These are phyloP conservation scores for Dactylellina drechsleri DNA, from an alignment of 2,329 filamentous ascomycete genomes.

Conservation along the genomic window DNA sequence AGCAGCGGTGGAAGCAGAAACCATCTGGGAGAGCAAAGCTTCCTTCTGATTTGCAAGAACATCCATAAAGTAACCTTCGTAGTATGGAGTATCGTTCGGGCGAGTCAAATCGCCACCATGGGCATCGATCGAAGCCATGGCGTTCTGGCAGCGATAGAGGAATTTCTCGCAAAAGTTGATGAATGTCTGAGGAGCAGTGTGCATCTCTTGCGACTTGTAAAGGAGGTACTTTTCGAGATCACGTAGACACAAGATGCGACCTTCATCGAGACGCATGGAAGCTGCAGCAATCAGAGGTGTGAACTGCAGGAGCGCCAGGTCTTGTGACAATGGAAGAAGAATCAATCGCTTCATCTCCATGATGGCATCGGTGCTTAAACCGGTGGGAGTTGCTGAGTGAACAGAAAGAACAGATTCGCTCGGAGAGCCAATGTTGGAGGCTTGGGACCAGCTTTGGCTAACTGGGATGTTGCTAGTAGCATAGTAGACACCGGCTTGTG, in stretches of 20 bases:
- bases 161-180: slow-evolving; percentile 71
- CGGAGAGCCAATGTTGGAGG: slow-evolving; percentile 47
- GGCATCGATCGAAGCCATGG: slow-evolving; percentile 87
- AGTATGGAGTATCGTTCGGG: slow-evolving; percentile 87
- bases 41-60: slow-evolving; percentile 79
- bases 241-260: slow-evolving; percentile 80
- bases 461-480: slow-evolving; percentile 44
- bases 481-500: slow-evolving; percentile 42
- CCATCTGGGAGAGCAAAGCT: slow-evolving; percentile 69
- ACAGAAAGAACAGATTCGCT: slow-evolving; percentile 38
- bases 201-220: slow-evolving; percentile 92
- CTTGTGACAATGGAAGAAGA: slow-evolving; percentile 49
- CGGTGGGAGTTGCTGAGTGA: slow-evolving; percentile 35
- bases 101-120: slow-evolving; percentile 86
- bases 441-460: slow-evolving; percentile 38
- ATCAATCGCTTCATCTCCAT: slow-evolving; percentile 54
- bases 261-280: slow-evolving; percentile 53
- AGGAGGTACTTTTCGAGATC: slow-evolving; percentile 94
- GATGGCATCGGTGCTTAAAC: slow-evolving; percentile 37
- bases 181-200: slow-evolving; percentile 65
- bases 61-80: slow-evolving; percentile 95
- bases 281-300: slow-evolving; percentile 50
- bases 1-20: slow-evolving; percentile 63
- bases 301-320: slow-evolving; percentile 42
- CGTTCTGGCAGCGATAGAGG: slow-evolving; percentile 80